phyloP scores from a whole-genome alignment of 129 eudicot genomes.

The Pseudognaphalium luteoalbum region DNA sequence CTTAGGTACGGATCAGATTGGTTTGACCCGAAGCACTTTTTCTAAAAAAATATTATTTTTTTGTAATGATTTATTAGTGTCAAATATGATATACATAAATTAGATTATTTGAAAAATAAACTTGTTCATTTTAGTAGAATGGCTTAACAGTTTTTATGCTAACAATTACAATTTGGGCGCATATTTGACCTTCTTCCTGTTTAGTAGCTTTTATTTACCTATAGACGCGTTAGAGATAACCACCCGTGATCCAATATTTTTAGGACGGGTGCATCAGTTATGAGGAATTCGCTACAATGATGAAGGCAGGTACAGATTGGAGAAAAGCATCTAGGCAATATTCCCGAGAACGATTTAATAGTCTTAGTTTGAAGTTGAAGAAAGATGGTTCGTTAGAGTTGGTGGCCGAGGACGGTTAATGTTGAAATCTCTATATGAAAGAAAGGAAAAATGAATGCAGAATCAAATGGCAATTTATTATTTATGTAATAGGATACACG shows the following conservation, averaged over 20 bases:
- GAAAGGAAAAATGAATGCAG: not conserved
- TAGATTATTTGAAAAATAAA: not conserved
- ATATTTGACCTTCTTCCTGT: not conserved
- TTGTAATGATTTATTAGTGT: not conserved
- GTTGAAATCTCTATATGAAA: conserved; percentile 2
- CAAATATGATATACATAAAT: not conserved
- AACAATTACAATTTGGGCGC: too few relatives aligned
- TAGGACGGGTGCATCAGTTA: conserved; percentile 67
- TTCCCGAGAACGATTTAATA: conserved; percentile 54
- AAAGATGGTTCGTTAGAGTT: conserved; percentile 50
- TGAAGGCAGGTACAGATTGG: conserved; percentile 73
- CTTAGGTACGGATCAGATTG: not conserved
- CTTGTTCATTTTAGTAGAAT: not conserved
- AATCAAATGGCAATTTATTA: conserved; percentile 5
- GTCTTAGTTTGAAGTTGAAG: conserved; percentile 52
- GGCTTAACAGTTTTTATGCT: too few relatives aligned
- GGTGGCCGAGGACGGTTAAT: conserved; percentile 21
- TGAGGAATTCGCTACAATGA: conserved; percentile 61
- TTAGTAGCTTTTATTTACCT: not conserved
- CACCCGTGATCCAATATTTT: not conserved
- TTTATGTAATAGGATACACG: conserved; percentile 18
- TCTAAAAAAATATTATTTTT: not conserved
- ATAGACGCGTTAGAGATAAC: not conserved
- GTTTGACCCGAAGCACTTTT: not conserved
- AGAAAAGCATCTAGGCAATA: conserved; percentile 69